Evolutionary conservation across 208 protist genomes (phyloP), one percentile per base, ranked within the genome.

Genomic region (Plasmodiophora brassicae): DNA sequence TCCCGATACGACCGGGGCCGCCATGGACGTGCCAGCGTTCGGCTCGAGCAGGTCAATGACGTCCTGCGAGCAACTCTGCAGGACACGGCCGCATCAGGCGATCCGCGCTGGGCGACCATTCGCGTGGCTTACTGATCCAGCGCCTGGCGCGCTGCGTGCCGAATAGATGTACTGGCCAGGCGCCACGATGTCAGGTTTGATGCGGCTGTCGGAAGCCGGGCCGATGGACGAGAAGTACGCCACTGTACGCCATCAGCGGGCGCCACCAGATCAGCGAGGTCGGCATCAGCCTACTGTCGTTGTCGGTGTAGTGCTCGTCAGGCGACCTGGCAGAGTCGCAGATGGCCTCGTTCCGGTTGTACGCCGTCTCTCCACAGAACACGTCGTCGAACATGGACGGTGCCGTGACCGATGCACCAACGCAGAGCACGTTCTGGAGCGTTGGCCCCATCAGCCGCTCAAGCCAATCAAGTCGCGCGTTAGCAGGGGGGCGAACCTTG

Each of bases 141-240:
- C 5, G 41, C 20, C 5, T 5, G 65, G 65, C 5, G 65, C 5
- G 65, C n/a, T 78, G 10, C 41, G 32, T n/a, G 65, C 65, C 65
- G 65, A 78, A 32, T 78, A 78, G n/a, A 78, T 32, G 65, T 78
- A 78, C 32, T 78, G 41, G 14, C 65, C 65, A 78, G 65, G 65
- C 20, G 65, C 65, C 5, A 78, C 65, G 65, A 78, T 38, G 65
- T 78, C 65, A 5, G 65, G 65, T 32, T 78, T 78, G 20, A 78
- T 78, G 20, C 65, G 5, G n/a, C 65, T 38, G n/a, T 78, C 65
- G 10, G 65, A 5, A 5, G 65, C 41, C 41, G 65, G 65, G 32
- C 65, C 65, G 32, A 78, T 78, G 32, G 65, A 78, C 32, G 65
- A 78, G n/a, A 78, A 78, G n/a, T 78, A 78, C 32, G 65, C 65